phyloP scores from a whole-genome alignment of 305 asterid species.

The Nicotiana rustica region DNA sequence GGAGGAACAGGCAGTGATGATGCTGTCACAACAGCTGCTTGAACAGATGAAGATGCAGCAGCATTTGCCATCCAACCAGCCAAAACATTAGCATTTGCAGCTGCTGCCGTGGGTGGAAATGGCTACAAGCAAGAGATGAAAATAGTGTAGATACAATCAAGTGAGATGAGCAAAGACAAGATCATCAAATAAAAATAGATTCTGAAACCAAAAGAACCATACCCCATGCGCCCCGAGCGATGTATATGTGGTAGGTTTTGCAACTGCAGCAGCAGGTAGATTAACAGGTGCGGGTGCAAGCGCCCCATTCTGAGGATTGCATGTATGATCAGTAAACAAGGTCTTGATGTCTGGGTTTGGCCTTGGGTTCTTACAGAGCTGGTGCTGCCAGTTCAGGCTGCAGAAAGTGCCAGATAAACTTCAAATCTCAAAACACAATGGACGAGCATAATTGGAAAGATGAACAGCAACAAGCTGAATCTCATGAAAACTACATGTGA shows the following conservation, averaged over 20 bases:
- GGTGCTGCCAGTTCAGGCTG: constrained; percentile 97
- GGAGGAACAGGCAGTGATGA: constrained; percentile 80
- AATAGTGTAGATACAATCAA: background rate
- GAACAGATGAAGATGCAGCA: constrained; percentile 87
- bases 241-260: constrained; percentile 69
- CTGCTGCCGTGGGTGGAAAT: constrained; percentile 74
- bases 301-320: constrained; percentile 82
- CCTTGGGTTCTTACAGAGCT: constrained; percentile 88
- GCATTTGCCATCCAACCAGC: constrained; percentile 96
- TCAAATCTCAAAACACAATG: background rate
- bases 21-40: constrained; percentile 96
- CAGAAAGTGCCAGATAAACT: constrained; percentile 32
- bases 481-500: background rate
- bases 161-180: background rate
- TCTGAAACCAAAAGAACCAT: constrained; percentile 33
- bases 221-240: constrained; percentile 92
- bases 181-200: constrained; percentile 18
- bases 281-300: constrained; percentile 73
- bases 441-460: constrained; percentile 12
- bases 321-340: constrained; percentile 77
- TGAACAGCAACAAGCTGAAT: constrained; percentile 17
- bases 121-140: constrained; percentile 57
- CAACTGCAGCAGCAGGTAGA: constrained; percentile 70
- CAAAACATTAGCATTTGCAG: constrained; percentile 75
- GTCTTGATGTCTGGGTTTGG: constrained; percentile 89